These are phyloP conservation scores for Sesbania bispinosa DNA, from an alignment of 306 rosid genomes.

Conservation along the genomic window DNA sequence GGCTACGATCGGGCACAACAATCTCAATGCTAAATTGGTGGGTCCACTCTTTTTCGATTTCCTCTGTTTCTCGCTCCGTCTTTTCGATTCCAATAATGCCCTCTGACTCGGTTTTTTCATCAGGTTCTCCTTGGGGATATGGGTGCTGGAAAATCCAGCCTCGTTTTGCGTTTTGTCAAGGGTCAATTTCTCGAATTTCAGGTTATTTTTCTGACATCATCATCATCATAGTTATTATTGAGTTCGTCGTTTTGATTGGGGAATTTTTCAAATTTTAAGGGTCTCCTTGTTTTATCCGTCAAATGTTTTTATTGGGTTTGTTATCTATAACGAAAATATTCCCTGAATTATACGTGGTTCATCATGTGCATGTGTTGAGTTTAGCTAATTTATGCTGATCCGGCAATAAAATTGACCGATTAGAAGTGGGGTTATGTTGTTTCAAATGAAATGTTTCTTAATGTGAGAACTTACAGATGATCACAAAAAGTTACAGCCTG, in stretches of 20 bases:
- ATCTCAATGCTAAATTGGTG: conserved; percentile 62
- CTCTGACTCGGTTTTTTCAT: neutral
- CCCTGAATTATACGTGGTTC: neutral
- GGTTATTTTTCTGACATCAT: conserved; percentile 9
- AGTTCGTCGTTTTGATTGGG: conserved; percentile 19
- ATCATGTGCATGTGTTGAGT: neutral
- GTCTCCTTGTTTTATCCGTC: neutral
- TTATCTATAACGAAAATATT: neutral
- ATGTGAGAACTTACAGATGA: neutral
- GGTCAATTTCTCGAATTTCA: conserved; percentile 67
- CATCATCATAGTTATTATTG: neutral
- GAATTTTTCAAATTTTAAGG: neutral
- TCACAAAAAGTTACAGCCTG: neutral
- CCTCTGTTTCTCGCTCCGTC: neutral
- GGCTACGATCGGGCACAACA: conserved; percentile 62
- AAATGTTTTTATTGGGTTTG: neutral
- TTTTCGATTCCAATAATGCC: conserved; percentile 3
- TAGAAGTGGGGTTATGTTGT: neutral
- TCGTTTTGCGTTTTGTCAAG: conserved; percentile 60
- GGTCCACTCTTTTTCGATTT: conserved; percentile 1
- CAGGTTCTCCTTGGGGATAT: conserved; percentile 69
- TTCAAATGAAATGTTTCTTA: conserved; percentile 5
- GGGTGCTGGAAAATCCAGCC: conserved; percentile 69
- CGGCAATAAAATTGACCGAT: neutral
- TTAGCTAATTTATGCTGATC: conserved; percentile 13